A percentile compares a stretch with the other conserved stretches of the same genome.
Evolutionary conservation across 1,284 basidiomycete genomes (phyloP).

Genomic region (Malassezia yamatoensis): DNA sequence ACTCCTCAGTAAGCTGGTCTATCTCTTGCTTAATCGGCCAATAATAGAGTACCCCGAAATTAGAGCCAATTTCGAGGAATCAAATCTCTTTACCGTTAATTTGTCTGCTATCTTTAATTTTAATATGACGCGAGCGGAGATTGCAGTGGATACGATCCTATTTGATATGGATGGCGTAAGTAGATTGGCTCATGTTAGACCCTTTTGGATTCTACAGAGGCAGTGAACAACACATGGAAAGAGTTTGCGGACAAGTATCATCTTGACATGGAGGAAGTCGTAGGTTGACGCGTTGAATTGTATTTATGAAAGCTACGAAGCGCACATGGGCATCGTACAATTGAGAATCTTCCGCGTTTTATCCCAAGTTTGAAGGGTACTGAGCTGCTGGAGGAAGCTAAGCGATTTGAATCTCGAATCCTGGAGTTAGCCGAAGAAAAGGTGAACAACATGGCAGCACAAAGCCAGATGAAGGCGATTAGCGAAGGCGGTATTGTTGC

Average conservation of each 20-base stretch:
- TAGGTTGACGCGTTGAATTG: background rate
- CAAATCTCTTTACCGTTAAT: too few species aligned
- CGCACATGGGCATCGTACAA: slow-evolving; percentile 41
- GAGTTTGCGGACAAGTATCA: slow-evolving; percentile 36
- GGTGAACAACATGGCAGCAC: slow-evolving; percentile 6
- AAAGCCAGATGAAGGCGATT: slow-evolving; percentile 15
- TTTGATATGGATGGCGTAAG: slow-evolving; percentile 45
- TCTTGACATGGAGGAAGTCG: slow-evolving; percentile 40
- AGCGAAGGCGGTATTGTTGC: slow-evolving; percentile 32
- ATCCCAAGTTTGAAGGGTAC: slow-evolving; percentile 31
- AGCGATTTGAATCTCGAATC: slow-evolving; percentile 40
- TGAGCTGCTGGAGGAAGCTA: slow-evolving; percentile 29
- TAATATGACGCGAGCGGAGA: slow-evolving; percentile 3
- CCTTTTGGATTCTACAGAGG: slow-evolving; percentile 44
- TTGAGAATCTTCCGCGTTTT: slow-evolving; percentile 42
- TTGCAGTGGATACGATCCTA: slow-evolving; percentile 38
- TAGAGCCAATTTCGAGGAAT: slow-evolving; percentile 1
- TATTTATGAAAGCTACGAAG: slow-evolving; percentile 23
- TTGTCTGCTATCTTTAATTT: too few species aligned
- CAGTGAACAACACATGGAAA: slow-evolving; percentile 42
- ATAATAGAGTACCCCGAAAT: background rate
- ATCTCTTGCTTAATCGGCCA: too few species aligned
- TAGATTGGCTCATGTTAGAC: slow-evolving; percentile 11
- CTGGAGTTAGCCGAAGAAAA: slow-evolving; percentile 29
- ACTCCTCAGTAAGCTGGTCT: too few species aligned